These are phyloP conservation scores for Cercospora sojina DNA, from an alignment of 2,329 filamentous ascomycete genomes.

Conservation along the genomic window DNA sequence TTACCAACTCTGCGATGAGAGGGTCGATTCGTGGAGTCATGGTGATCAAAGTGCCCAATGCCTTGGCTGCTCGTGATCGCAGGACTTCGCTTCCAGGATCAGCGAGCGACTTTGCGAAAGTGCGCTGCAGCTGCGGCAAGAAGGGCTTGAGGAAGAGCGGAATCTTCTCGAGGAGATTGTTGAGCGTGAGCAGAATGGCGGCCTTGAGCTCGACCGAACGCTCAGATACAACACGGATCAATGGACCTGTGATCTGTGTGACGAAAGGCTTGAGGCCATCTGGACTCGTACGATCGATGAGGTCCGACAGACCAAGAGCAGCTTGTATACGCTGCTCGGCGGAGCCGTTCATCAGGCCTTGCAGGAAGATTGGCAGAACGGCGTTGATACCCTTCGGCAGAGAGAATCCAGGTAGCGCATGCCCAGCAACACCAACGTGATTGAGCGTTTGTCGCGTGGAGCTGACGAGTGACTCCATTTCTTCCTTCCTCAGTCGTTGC, in stretches of 20 bases:
- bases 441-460: conserved; percentile 84
- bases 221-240: conserved; percentile 97
- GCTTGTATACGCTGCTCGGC: conserved; percentile 88
- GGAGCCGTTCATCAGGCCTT: conserved; percentile 95
- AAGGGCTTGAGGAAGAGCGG: conserved; percentile 94
- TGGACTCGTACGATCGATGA: conserved; percentile 87
- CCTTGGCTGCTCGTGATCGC: conserved; percentile 85
- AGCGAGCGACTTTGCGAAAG: conserved; percentile 92
- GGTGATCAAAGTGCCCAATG: conserved; percentile 90
- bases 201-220: conserved; percentile 94
- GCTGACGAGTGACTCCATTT: conserved; percentile 89
- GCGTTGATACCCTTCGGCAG: conserved; percentile 97
- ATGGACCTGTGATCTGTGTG: conserved; percentile 92
- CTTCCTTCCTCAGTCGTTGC: conserved; percentile 87
- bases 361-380: conserved; percentile 92
- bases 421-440: conserved; percentile 83
- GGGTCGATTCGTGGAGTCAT: conserved; percentile 94
- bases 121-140: conserved; percentile 91
- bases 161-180: conserved; percentile 95
- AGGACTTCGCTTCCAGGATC: conserved; percentile 89
- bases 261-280: conserved; percentile 90
- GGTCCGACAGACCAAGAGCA: conserved; percentile 90
- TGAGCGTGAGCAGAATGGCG: conserved; percentile 88
- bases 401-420: conserved; percentile 80
- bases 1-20: conserved; percentile 85